Percentiles rank a stretch among this genome's conserved stretches.
Evolutionary conservation across 1,284 basidiomycete species (phyloP).

Genomic region (Microbotryum saponariae): DNA sequence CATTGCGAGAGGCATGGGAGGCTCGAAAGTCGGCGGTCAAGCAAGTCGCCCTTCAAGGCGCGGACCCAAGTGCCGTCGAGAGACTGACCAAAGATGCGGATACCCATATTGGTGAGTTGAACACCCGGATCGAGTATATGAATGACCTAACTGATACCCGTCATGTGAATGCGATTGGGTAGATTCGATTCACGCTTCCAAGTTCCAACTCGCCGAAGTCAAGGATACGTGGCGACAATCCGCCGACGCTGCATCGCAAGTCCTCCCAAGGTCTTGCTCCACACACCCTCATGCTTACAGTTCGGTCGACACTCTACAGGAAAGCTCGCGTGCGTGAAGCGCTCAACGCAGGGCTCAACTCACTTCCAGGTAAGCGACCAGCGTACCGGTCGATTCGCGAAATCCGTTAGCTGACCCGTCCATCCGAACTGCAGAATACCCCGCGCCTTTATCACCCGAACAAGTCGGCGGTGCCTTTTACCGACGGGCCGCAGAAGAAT

Average conservation of each 20-base stretch:
- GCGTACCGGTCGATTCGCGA: neutral
- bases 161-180: neutral
- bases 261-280: neutral
- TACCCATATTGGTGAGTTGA: conserved; percentile 21
- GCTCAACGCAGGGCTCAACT: conserved; percentile 23
- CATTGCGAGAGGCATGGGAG: conserved; percentile 27
- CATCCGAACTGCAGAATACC: conserved; percentile 16
- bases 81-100: conserved; percentile 9
- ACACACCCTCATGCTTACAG: neutral
- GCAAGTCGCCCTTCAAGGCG: conserved; percentile 15
- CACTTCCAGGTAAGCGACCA: conserved; percentile 2
- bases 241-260: conserved; percentile 24
- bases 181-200: conserved; percentile 29
- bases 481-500: conserved; percentile 7
- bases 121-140: neutral
- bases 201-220: conserved; percentile 27
- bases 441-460: conserved; percentile 8
- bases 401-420: neutral
- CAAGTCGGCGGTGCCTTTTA: conserved; percentile 23
- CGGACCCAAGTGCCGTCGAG: conserved; percentile 15
- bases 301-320: neutral
- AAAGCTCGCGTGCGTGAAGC: conserved; percentile 29
- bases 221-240: conserved; percentile 24
- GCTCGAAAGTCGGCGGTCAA: conserved; percentile 8
- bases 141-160: too few relatives aligned